phyloP scores from a whole-genome alignment of 805 yeast species.

The Vanderwaltozyma tropicalis region DNA sequence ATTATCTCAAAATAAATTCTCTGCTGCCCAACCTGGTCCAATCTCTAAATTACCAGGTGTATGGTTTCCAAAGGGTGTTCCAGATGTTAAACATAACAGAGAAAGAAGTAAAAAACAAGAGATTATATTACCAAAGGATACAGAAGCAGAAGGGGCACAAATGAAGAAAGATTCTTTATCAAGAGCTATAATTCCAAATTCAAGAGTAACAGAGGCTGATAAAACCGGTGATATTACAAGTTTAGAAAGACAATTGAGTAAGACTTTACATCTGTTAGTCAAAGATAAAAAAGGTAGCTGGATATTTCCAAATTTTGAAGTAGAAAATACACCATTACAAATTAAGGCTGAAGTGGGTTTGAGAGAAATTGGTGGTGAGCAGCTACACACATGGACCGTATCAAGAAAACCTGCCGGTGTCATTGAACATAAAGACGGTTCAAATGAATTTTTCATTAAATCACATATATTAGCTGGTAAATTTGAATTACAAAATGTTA shows the following conservation, averaged over 20 bases:
- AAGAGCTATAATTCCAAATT: slow-evolving; percentile 56
- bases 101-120: slow-evolving; percentile 79
- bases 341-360: slow-evolving; percentile 67
- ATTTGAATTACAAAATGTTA: slow-evolving; percentile 39
- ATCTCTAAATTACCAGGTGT: slow-evolving; percentile 62
- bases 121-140: slow-evolving; percentile 61
- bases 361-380: slow-evolving; percentile 57
- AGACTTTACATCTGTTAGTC: slow-evolving; percentile 69
- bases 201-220: slow-evolving; percentile 76
- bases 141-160: slow-evolving; percentile 20
- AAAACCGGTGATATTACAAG: slow-evolving; percentile 46
- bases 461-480: slow-evolving; percentile 82
- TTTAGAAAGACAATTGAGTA: slow-evolving; percentile 67
- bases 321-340: slow-evolving; percentile 49
- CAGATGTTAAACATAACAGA: slow-evolving; percentile 79
- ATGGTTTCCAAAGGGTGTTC: slow-evolving; percentile 73
- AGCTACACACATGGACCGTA: slow-evolving; percentile 82
- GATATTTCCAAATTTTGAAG: slow-evolving; percentile 69
- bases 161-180: slow-evolving; percentile 44
- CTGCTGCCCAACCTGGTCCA: slow-evolving; percentile 68
- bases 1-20: slow-evolving; percentile 69
- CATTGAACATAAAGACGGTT: slow-evolving; percentile 31
- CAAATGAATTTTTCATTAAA: slow-evolving; percentile 61
- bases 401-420: slow-evolving; percentile 80
- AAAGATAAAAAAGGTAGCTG: slow-evolving; percentile 41